Evolutionary conservation across 441 rosid species (phyloP), one percentile per base, ranked within the genome.

Genomic region (Raphanus hybrid): DNA sequence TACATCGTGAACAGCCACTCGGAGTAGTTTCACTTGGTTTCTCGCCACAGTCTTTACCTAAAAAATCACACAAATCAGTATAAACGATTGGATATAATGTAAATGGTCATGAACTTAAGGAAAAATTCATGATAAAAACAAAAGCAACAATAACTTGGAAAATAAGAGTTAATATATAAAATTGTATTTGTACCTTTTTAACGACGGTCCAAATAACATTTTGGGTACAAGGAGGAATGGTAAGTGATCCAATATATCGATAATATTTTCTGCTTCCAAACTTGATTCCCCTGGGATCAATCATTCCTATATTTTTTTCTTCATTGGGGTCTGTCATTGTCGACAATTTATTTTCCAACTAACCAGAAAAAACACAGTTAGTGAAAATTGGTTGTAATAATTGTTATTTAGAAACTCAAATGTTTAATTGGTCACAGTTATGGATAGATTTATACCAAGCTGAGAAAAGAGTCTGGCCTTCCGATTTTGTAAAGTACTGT

Each of bases 231-330:
- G 98, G 97, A 80, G 97, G 98, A 70, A 71, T 3, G 3, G 98
- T 93, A 23, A 93, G 98, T 67, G 98, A 93, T 60, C 97, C 98
- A 2, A 87, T 10, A 78, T 91, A 91, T 82, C 93, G 84, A 66
- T 84, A 93, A 70, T 89, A 93, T 67, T 88, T 82, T 73, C 86
- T 81, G 77, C 89, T 83, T 18, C 87, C 93, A 11, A 87, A 27
- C 58, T 84, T 80, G 11, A 93, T 81, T n/a, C 60, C 11, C n/a
- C 80, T 84, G 16, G 97, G 96, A 66, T 91, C 78, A n/a, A 86
- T 73, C 34, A 83, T 35, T 3, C 94, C 96, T 26, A 75, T 85
- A 20, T 29, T 71, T 23, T 84, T 83, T 14, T 14, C 84, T 1
- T 50, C 3, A 11, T 58, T 18, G 23, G 84, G 85, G 3, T 85